Evolutionary conservation across 805 yeast genomes (phyloP).

Genomic region (Spathaspora sp.): DNA sequence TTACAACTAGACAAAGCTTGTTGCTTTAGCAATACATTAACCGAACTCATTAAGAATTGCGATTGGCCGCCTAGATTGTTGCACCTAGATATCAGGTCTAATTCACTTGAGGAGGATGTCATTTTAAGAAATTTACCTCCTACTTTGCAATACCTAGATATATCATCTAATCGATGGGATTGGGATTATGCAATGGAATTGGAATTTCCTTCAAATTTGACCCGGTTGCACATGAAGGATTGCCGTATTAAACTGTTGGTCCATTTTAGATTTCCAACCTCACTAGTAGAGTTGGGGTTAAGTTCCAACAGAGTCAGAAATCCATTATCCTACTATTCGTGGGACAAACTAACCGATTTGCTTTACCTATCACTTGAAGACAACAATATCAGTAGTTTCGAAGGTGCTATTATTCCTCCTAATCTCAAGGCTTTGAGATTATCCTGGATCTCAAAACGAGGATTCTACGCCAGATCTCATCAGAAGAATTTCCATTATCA

Average conservation of each 20-base stretch:
- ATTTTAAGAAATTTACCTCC: background rate
- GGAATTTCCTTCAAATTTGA: no score
- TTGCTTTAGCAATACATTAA: no score
- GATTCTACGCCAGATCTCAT: no score
- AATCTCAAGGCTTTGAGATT: background rate
- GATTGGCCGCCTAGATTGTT: background rate
- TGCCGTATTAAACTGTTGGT: background rate
- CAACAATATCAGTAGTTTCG: background rate
- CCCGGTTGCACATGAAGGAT: background rate
- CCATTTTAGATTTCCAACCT: background rate
- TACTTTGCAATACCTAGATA: background rate
- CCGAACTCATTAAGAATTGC: no score
- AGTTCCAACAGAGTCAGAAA: background rate
- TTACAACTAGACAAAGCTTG: no score
- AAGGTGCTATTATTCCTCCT: background rate
- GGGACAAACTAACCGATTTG: background rate
- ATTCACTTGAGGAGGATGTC: background rate
- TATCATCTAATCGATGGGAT: background rate
- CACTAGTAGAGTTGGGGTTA: background rate
- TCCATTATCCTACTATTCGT: background rate
- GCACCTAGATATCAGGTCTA: background rate
- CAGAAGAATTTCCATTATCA: no score
- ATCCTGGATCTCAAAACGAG: no score
- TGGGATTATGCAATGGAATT: background rate
- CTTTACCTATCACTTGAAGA: background rate